phyloP scores from a whole-genome alignment of 106 monocot genomes.

The Iris macrosiphon region DNA sequence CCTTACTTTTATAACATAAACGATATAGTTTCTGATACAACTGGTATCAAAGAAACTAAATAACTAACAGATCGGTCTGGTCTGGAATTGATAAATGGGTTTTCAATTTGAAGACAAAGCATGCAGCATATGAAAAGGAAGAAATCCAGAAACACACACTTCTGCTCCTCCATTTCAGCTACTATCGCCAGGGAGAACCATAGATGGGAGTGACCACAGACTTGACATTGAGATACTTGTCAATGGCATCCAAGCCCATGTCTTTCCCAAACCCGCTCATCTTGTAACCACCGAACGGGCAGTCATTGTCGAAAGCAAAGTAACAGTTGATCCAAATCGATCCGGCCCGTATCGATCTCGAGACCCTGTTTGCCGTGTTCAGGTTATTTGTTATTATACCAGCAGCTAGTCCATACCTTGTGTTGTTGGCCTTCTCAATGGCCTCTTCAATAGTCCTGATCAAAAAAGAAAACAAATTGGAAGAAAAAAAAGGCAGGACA shows the following conservation, averaged over 20 bases:
- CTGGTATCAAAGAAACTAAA: too few relatives aligned
- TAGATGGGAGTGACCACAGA: constrained; percentile 46
- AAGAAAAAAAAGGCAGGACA: background rate
- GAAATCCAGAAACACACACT: too few relatives aligned
- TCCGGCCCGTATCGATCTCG: constrained; percentile 44
- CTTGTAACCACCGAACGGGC: constrained; percentile 54
- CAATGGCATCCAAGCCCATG: constrained; percentile 26
- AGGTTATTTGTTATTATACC: constrained; percentile 55
- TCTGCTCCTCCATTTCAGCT: background rate
- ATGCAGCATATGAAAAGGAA: too few relatives aligned
- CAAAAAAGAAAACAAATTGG: background rate
- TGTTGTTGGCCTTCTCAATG: constrained; percentile 17
- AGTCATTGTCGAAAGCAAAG: constrained; percentile 33
- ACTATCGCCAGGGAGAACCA: constrained; percentile 52
- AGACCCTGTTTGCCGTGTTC: constrained; percentile 38
- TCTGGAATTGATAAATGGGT: too few relatives aligned
- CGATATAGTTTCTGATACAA: too few relatives aligned
- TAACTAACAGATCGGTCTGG: too few relatives aligned
- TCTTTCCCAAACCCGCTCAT: constrained; percentile 60
- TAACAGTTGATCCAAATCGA: constrained; percentile 53
- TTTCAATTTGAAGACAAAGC: too few relatives aligned
- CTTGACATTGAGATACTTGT: constrained; percentile 41
- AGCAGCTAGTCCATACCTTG: constrained; percentile 30
- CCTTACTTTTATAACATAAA: too few relatives aligned
- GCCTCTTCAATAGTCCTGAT: constrained; percentile 55